Percentiles rank a stretch among this genome's conserved stretches.
Evolutionary conservation across 2,329 filamentous ascomycete species (phyloP).

Genomic region (Venturia oleaginea): DNA sequence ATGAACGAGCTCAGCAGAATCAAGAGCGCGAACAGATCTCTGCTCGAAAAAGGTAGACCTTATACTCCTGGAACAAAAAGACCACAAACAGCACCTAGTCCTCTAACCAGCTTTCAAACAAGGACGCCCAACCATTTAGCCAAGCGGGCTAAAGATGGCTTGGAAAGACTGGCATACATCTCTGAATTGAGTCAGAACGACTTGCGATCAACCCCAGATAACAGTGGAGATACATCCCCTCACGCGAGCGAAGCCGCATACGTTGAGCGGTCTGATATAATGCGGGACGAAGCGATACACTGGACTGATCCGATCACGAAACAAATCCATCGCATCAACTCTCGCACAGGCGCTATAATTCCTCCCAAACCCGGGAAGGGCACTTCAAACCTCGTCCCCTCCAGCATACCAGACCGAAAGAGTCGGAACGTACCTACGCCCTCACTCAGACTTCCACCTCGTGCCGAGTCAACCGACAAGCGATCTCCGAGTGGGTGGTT

Average conservation of each 20-base stretch:
- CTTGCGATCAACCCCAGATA: background rate
- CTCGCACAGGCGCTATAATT: slow-evolving; percentile 43
- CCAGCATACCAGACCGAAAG: background rate
- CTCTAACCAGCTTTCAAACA: background rate
- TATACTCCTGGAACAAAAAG: background rate
- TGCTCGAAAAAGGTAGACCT: slow-evolving; percentile 2
- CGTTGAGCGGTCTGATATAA: background rate
- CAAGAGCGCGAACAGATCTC: slow-evolving; percentile 28
- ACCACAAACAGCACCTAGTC: background rate
- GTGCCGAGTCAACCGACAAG: background rate
- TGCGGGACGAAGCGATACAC: slow-evolving; percentile 29
- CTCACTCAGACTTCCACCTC: slow-evolving; percentile 22
- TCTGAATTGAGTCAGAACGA: background rate
- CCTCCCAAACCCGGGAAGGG: slow-evolving; percentile 16
- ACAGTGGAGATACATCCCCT: too few relatives aligned
- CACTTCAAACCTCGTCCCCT: slow-evolving; percentile 7
- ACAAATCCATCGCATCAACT: slow-evolving; percentile 42
- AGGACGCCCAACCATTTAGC: too few relatives aligned
- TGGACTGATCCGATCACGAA: slow-evolving; percentile 58
- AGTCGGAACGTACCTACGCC: slow-evolving; percentile 12
- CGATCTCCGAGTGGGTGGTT: slow-evolving; percentile 44
- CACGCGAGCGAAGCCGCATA: too few relatives aligned
- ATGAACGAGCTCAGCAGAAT: slow-evolving; percentile 36
- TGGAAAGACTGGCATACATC: background rate
- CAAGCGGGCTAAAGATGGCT: background rate